Percentiles rank a stretch among this genome's conserved stretches.
Conservation (phyloP, 768 basidiomycete species). For the Suillus variegatus region DNA sequence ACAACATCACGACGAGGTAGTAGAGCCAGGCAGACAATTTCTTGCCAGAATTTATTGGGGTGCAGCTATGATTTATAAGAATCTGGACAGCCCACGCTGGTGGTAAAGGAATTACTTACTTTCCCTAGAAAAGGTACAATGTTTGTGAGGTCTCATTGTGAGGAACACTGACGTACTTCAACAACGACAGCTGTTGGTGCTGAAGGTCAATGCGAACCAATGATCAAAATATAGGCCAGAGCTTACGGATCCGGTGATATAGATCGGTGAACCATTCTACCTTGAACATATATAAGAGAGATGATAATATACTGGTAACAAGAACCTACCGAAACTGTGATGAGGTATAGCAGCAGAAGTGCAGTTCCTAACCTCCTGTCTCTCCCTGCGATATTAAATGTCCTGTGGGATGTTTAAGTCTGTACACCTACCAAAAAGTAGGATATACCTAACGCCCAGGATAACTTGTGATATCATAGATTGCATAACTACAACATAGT, state of each 20-base stretch:
- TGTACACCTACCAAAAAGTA: neutral
- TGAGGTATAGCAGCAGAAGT: slow-evolving; percentile 41
- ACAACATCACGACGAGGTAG: slow-evolving; percentile 58
- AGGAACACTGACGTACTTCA: slow-evolving; percentile 19
- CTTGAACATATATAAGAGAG: slow-evolving; percentile 27
- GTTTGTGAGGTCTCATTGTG: neutral
- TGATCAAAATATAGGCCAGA: slow-evolving; percentile 9
- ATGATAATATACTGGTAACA: neutral
- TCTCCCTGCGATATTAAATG: slow-evolving; percentile 59
- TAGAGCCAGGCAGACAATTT: slow-evolving; percentile 53
- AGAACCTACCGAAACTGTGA: slow-evolving; percentile 44
- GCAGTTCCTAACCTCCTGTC: slow-evolving; percentile 39
- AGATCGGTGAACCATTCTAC: slow-evolving; percentile 61
- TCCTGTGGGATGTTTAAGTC: slow-evolving; percentile 32
- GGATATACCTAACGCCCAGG: slow-evolving; percentile 53
- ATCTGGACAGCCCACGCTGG: neutral
- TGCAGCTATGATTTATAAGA: slow-evolving; percentile 45
- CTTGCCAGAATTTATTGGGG: slow-evolving; percentile 30
- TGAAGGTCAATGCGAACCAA: slow-evolving; percentile 11
- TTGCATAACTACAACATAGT: slow-evolving; percentile 49
- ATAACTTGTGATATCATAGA: slow-evolving; percentile 66
- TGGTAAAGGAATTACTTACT: slow-evolving; percentile 24
- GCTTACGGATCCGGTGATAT: slow-evolving; percentile 51
- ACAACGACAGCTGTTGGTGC: slow-evolving; percentile 18
- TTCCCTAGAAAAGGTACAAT: slow-evolving; percentile 31